Evolutionary conservation across 164 flowering plant species (phyloP).

Genomic region (Aristolochia contorta): DNA sequence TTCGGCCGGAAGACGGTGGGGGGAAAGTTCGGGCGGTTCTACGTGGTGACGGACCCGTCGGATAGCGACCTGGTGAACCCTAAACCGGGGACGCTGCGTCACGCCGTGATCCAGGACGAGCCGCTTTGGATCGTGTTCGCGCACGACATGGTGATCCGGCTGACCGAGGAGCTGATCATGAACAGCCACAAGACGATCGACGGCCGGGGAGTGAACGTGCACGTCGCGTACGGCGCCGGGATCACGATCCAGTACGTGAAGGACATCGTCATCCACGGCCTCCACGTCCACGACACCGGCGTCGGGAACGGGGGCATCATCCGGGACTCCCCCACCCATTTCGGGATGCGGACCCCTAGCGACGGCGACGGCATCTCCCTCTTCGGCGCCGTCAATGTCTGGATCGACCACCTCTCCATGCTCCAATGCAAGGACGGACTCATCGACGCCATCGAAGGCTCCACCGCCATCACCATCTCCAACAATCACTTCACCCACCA

Average conservation of each 20-base stretch:
- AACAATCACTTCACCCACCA: slow-evolving; percentile 66
- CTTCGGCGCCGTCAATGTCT: slow-evolving; percentile 43
- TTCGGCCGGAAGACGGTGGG: slow-evolving; percentile 48
- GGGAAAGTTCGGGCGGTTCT: slow-evolving; percentile 40
- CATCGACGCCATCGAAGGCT: slow-evolving; percentile 43
- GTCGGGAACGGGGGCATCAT: slow-evolving; percentile 45
- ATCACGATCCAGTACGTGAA: slow-evolving; percentile 50
- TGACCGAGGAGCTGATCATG: slow-evolving; percentile 33
- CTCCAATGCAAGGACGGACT: slow-evolving; percentile 54
- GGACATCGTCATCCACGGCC: slow-evolving; percentile 60
- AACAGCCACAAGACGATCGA: slow-evolving; percentile 27
- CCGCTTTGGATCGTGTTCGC: slow-evolving; percentile 66
- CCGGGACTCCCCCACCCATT: slow-evolving; percentile 46
- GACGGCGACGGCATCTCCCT: slow-evolving; percentile 69
- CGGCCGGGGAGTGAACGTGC: slow-evolving; percentile 32
- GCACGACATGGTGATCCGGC: slow-evolving; percentile 39
- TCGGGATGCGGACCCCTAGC: slow-evolving; percentile 41
- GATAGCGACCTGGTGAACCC: slow-evolving; percentile 51
- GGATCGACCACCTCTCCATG: slow-evolving; percentile 70
- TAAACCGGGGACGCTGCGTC: slow-evolving; percentile 65
- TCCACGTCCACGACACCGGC: slow-evolving; percentile 51
- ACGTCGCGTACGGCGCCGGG: slow-evolving; percentile 55
- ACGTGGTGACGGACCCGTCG: slow-evolving; percentile 42
- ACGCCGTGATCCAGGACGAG: slow-evolving; percentile 46
- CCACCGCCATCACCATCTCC: slow-evolving; percentile 74